Evolutionary conservation across 352 stramenopile species (phyloP).

Genomic region (Pythium dissotocum): DNA sequence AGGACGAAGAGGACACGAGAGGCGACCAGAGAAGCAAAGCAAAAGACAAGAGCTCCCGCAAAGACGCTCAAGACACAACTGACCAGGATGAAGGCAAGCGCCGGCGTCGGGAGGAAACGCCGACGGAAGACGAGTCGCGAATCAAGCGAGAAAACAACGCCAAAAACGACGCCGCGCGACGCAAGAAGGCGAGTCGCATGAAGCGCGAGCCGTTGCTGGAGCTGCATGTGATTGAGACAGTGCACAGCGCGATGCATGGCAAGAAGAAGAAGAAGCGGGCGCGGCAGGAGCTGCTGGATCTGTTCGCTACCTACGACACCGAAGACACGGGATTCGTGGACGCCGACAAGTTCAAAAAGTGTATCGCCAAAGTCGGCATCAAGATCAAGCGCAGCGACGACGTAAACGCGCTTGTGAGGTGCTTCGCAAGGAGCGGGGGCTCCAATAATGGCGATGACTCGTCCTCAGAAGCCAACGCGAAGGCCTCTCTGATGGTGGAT

Average conservation of each 20-base stretch:
- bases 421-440: slow-evolving; percentile 27
- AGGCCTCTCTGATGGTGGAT: slow-evolving; percentile 31
- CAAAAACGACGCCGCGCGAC: slow-evolving; percentile 21
- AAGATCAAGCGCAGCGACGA: slow-evolving; percentile 41
- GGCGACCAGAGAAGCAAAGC: background rate
- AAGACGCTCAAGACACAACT: background rate
- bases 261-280: slow-evolving; percentile 38
- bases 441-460: slow-evolving; percentile 10
- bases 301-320: slow-evolving; percentile 57
- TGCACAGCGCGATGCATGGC: slow-evolving; percentile 53
- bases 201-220: slow-evolving; percentile 58
- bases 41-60: background rate
- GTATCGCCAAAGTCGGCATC: slow-evolving; percentile 53
- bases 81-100: slow-evolving; percentile 2
- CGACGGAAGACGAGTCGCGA: slow-evolving; percentile 20
- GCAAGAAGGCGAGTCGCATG: slow-evolving; percentile 36
- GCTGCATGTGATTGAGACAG: slow-evolving; percentile 40
- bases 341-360: slow-evolving; percentile 54
- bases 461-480: slow-evolving; percentile 13
- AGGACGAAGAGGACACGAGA: slow-evolving; percentile 15
- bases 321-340: slow-evolving; percentile 38
- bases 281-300: slow-evolving; percentile 41
- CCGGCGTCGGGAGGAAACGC: slow-evolving; percentile 1
- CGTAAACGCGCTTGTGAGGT: slow-evolving; percentile 38
- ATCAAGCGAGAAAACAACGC: slow-evolving; percentile 12